Percentiles rank a stretch among this genome's conserved stretches.
These are phyloP conservation scores for Nicotiana tabacum DNA, from an alignment of 257 asterid species.

Conservation along the genomic window DNA sequence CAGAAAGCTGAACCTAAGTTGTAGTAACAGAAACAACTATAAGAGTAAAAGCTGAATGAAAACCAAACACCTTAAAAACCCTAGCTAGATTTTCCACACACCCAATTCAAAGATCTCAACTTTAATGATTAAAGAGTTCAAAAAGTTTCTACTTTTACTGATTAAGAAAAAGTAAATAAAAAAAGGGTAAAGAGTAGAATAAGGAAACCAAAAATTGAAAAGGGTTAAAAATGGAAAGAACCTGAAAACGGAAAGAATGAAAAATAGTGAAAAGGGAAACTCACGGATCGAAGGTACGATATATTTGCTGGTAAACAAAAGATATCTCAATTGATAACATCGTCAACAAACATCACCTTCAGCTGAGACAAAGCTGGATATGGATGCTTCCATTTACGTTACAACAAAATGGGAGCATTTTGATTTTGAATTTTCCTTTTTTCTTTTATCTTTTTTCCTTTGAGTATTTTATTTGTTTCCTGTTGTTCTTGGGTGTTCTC, in stretches of 20 bases:
- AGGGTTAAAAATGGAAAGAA: background rate
- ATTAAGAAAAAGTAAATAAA: background rate
- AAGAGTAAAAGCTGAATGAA: background rate
- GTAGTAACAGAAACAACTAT: background rate
- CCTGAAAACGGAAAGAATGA: background rate
- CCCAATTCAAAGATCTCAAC: constrained; percentile 4
- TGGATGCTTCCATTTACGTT: background rate
- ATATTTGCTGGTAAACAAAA: background rate
- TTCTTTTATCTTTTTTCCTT: background rate
- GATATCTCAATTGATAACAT: constrained; percentile 10
- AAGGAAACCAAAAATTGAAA: background rate
- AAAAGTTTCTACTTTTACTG: background rate
- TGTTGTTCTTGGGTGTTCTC: background rate
- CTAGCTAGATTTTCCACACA: background rate
- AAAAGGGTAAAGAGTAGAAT: background rate
- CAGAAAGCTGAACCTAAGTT: background rate
- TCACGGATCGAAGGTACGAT: constrained; percentile 2
- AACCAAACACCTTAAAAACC: background rate
- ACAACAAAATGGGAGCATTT: constrained; percentile 11
- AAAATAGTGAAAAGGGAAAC: background rate
- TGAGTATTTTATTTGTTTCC: background rate
- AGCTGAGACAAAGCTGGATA: background rate
- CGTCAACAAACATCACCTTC: background rate
- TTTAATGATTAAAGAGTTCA: background rate
- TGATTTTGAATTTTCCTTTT: background rate